A percentile compares a stretch with the other conserved stretches of the same genome.
phyloP scores from a whole-genome alignment of 2,329 filamentous ascomycete species.

The Xylariaceae sp. region DNA sequence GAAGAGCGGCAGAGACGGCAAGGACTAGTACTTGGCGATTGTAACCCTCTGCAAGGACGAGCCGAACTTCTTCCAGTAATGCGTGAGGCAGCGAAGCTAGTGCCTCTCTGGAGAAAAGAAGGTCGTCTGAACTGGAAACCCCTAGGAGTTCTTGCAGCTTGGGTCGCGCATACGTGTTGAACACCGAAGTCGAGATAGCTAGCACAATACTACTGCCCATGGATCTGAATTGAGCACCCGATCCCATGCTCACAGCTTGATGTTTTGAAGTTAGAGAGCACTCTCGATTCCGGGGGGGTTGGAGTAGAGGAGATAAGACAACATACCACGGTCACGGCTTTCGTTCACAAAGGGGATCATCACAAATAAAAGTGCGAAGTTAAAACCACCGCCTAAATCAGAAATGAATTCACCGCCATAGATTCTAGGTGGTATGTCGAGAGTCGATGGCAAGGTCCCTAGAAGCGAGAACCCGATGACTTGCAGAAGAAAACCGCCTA shows the following conservation, averaged over 20 bases:
- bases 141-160: not conserved
- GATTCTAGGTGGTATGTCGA: not conserved
- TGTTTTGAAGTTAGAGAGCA: too few species aligned
- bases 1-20: not conserved
- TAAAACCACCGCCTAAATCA: slow-evolving; percentile 21
- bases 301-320: not conserved
- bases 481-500: slow-evolving; percentile 15
- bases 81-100: not conserved
- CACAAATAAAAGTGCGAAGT: slow-evolving; percentile 4
- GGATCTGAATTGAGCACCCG: slow-evolving; percentile 12
- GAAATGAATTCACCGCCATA: slow-evolving; percentile 23
- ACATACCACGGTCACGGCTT: slow-evolving; percentile 11
- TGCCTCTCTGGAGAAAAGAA: not conserved
- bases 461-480: slow-evolving; percentile 20
- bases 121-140: not conserved
- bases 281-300: too few species aligned
- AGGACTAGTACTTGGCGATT: slow-evolving; percentile 22
- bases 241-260: slow-evolving; percentile 23
- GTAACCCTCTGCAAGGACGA: slow-evolving; percentile 18
- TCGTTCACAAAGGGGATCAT: slow-evolving; percentile 11
- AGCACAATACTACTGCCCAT: slow-evolving; percentile 22
- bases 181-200: slow-evolving; percentile 22
- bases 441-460: not conserved
- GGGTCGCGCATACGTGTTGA: slow-evolving; percentile 13
- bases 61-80: not conserved